Conservation (phyloP, 441 rosid species). For the Manihot esculenta region DNA sequence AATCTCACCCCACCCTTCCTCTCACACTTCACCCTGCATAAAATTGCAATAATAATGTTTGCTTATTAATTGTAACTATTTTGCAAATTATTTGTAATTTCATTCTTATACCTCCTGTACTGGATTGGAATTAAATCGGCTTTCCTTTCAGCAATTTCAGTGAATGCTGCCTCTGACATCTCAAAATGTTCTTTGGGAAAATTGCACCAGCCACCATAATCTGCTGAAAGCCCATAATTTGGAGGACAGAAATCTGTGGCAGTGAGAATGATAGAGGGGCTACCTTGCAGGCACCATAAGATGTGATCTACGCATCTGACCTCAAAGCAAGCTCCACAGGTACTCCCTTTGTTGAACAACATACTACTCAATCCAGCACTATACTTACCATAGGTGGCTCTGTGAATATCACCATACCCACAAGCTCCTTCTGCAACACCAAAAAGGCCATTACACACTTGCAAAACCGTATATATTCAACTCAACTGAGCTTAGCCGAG, state of each 20-base stretch:
- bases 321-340: conserved; percentile 88
- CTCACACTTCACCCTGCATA: conserved; percentile 63
- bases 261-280: conserved; percentile 77
- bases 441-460: conserved; percentile 2
- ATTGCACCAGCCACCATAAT: conserved; percentile 94
- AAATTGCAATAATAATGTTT: conserved; percentile 5
- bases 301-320: conserved; percentile 87
- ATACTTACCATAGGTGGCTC: conserved; percentile 60
- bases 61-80: background rate
- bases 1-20: conserved; percentile 73
- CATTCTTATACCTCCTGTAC: conserved; percentile 46
- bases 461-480: background rate
- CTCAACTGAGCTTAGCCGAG: background rate
- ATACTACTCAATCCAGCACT: conserved; percentile 78
- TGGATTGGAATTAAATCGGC: conserved; percentile 84
- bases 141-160: conserved; percentile 63
- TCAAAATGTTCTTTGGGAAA: conserved; percentile 86
- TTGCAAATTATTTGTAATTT: background rate
- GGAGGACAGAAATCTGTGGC: conserved; percentile 97
- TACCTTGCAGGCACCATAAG: conserved; percentile 78
- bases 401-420: conserved; percentile 81
- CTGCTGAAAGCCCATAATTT: conserved; percentile 72
- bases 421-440: conserved; percentile 75
- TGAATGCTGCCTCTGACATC: conserved; percentile 83
- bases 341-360: conserved; percentile 75